Percentiles rank a stretch among this genome's conserved stretches.
Evolutionary conservation across 2,329 filamentous ascomycete genomes (phyloP).

Genomic region (Arthroderma sp.): DNA sequence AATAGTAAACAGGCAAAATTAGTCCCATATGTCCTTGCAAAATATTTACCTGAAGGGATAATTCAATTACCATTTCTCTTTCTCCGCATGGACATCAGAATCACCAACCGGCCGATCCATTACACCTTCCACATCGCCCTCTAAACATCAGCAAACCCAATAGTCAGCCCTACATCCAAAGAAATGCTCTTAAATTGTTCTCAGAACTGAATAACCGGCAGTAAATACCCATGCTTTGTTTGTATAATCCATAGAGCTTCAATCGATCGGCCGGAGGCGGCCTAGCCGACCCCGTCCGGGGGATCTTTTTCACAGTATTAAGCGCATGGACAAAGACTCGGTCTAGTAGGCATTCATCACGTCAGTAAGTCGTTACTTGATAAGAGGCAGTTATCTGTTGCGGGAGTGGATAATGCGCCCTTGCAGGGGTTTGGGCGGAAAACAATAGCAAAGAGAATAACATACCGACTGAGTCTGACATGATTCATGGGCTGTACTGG

Average conservation of each 20-base stretch:
- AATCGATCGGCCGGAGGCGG: conserved; percentile 76
- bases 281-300: conserved; percentile 78
- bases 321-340: conserved; percentile 98
- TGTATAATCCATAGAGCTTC: conserved; percentile 94
- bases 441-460: conserved; percentile 62
- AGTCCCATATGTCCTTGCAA: background rate
- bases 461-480: conserved; percentile 39
- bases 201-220: background rate
- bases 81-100: conserved; percentile 42
- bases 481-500: conserved; percentile 17
- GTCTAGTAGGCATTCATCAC: conserved; percentile 44
- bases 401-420: background rate
- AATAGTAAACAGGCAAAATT: background rate
- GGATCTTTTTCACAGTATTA: conserved; percentile 96
- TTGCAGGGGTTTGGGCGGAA: conserved; percentile 51
- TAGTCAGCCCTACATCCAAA: conserved; percentile 13
- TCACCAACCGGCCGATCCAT: conserved; percentile 64
- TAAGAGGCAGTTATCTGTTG: background rate
- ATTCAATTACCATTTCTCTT: conserved; percentile 51
- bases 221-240: conserved; percentile 72
- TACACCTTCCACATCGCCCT: conserved; percentile 88
- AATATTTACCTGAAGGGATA: background rate
- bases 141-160: conserved; percentile 30
- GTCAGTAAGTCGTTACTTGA: background rate
- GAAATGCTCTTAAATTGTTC: background rate